These are phyloP conservation scores for Corynespora cassiicola DNA, from an alignment of 2,329 filamentous ascomycete species.

Conservation along the genomic window DNA sequence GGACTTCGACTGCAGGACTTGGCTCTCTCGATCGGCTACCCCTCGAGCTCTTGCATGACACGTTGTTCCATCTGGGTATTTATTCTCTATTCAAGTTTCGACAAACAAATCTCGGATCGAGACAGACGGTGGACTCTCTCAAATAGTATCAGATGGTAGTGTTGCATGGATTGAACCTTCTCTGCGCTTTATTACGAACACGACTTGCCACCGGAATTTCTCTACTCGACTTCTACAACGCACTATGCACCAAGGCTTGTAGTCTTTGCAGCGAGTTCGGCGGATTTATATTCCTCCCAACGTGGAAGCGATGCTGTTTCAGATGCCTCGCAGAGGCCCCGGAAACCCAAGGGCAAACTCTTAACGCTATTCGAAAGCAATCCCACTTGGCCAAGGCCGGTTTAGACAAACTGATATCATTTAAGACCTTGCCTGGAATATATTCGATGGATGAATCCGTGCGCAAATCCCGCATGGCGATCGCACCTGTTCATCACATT, in stretches of 20 bases:
- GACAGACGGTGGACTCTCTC: conserved; percentile 25
- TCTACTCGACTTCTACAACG: conserved; percentile 23
- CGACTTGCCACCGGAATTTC: conserved; percentile 26
- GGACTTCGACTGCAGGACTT: conserved; percentile 21
- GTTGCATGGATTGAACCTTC: conserved; percentile 30
- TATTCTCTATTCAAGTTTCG: conserved; percentile 37
- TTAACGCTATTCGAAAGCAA: conserved; percentile 17
- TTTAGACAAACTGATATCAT: conserved; percentile 21
- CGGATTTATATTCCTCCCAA: conserved; percentile 8
- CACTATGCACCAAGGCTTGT: conserved; percentile 33
- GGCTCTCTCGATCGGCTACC: conserved; percentile 35
- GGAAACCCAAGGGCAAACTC: conserved; percentile 26
- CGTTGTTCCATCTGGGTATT: conserved; percentile 36
- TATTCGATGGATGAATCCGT: conserved; percentile 24
- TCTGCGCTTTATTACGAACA: conserved; percentile 38
- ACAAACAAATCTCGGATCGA: conserved; percentile 29
- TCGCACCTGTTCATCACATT: conserved; percentile 27
- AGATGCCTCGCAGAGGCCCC: conserved; percentile 25
- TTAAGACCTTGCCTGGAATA: conserved; percentile 35
- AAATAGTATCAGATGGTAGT: conserved; percentile 26
- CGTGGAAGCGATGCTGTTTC: conserved; percentile 38
- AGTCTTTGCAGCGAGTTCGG: conserved; percentile 26
- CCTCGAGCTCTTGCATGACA: conserved; percentile 37
- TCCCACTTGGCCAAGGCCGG: conserved; percentile 24
- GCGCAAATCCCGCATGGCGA: conserved; percentile 16